Conservation (phyloP, 345 rosid genomes). For the Heritiera littoralis region DNA sequence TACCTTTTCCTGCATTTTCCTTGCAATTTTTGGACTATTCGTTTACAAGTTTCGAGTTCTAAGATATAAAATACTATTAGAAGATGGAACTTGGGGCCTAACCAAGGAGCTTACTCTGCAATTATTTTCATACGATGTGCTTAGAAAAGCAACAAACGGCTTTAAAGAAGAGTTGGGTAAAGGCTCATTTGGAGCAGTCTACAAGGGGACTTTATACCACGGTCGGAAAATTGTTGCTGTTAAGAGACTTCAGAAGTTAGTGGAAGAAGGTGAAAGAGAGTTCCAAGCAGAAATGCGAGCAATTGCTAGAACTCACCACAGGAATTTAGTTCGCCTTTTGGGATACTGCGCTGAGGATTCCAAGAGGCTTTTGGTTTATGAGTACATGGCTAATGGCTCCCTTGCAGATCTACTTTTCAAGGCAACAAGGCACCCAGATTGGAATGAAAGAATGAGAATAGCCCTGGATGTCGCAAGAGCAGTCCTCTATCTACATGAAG, state of each 20-base stretch:
- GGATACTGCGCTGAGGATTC: constrained; percentile 45
- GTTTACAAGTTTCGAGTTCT: not conserved
- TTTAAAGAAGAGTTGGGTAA: constrained; percentile 34
- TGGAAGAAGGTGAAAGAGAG: constrained; percentile 45
- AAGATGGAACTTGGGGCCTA: not conserved
- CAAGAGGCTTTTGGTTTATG: constrained; percentile 43
- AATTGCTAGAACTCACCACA: constrained; percentile 46
- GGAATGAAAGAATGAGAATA: constrained; percentile 39
- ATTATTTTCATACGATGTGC: constrained; percentile 26
- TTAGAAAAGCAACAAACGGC: constrained; percentile 24
- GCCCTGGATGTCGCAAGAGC: constrained; percentile 49
- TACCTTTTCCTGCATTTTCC: not conserved
- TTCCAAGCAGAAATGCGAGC: constrained; percentile 45
- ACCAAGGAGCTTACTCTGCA: not conserved
- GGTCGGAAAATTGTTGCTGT: constrained; percentile 25
- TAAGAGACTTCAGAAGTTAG: constrained; percentile 41
- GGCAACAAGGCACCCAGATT: constrained; percentile 22
- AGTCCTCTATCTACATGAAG: constrained; percentile 46
- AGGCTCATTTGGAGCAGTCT: constrained; percentile 29
- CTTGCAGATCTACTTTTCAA: constrained; percentile 42
- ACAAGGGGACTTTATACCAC: not conserved
- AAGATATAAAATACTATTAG: not conserved
- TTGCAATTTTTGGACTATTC: not conserved
- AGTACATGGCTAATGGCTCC: constrained; percentile 48
- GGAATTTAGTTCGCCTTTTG: constrained; percentile 39